phyloP scores from a whole-genome alignment of 768 basidiomycete genomes.

The Suillus bovinus region DNA sequence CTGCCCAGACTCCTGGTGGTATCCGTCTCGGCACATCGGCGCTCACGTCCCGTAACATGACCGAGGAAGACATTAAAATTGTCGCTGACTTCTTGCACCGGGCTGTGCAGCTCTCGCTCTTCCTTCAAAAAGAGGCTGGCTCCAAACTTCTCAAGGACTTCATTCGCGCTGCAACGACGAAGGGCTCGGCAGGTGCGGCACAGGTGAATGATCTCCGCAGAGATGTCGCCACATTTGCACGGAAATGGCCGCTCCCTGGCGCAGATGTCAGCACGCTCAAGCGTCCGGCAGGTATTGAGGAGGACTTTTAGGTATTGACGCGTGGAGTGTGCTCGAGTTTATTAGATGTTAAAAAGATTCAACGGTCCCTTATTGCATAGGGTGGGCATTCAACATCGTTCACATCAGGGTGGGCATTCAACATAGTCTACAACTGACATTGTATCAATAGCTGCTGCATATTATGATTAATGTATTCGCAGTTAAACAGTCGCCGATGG shows the following conservation, averaged over 20 bases:
- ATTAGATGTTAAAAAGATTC: conserved; percentile 43
- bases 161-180: conserved; percentile 73
- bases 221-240: conserved; percentile 83
- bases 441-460: conserved; percentile 27
- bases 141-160: conserved; percentile 97
- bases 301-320: conserved; percentile 39
- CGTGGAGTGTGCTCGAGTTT: background rate
- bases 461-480: conserved; percentile 7
- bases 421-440: conserved; percentile 30
- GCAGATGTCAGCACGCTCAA: conserved; percentile 50
- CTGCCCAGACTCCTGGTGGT: conserved; percentile 94
- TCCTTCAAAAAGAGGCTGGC: conserved; percentile 93
- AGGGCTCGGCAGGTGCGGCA: conserved; percentile 69
- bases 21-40: conserved; percentile 96
- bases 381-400: conserved; percentile 22
- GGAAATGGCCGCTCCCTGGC: conserved; percentile 92
- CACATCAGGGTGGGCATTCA: conserved; percentile 32
- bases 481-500: background rate
- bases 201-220: conserved; percentile 71
- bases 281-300: conserved; percentile 65
- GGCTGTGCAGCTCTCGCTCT: conserved; percentile 85
- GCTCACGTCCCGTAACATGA: conserved; percentile 93
- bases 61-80: conserved; percentile 79
- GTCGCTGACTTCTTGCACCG: conserved; percentile 94
- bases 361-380: conserved; percentile 43